Evolutionary conservation across 2,329 filamentous ascomycete species (phyloP), one percentile per base, ranked within the genome.

Genomic region (Colletotrichum sp.): DNA sequence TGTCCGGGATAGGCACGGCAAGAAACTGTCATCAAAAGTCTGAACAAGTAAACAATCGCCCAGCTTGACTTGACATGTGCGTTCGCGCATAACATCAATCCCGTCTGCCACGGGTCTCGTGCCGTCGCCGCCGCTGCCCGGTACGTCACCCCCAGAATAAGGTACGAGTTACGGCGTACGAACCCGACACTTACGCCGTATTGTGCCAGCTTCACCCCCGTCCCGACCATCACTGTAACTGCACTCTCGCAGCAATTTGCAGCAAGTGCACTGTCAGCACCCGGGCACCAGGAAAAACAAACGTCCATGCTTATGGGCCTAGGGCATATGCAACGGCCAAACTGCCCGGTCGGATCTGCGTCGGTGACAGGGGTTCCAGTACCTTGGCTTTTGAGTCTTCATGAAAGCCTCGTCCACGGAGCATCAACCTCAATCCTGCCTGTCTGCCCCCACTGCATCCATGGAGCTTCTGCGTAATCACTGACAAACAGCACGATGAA

Each of bases 151-250:
- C 28, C 12, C n/a, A 13, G 18, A 63, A 58, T 73, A 75, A 59
- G 63, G 63, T 73, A 68, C 73, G 73, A 73, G 70, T 28, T 73
- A 63, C 59, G 59, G 30, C 30, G 59, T 63, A 63, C 63, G 69
- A 73, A 73, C 48, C 73, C 69, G 73, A 73, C 63, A 72, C 43
- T 43, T n/a, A 43, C 38, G 38, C 38, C 38, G 38, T 43, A 43
- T 43, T 43, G 9, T 43, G 38, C 38, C 38, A 43, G 38, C 38
- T 43, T 43, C 18, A 43, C 38, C 38, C 38, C 38, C 38, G 38
- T n/a, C 38, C 38, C 38, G 38, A 43, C 3, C 38, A 43, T 43
- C 18, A 43, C 38, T 26, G 48, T 32, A 26, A 38, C 24, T 63
- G 30, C 55, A 43, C 52, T 34, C 21, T 43, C 16, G 13, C 24